Evolutionary conservation across 1,139 yeast genomes (phyloP).

Genomic region (Lodderomyces metapsilosis): DNA sequence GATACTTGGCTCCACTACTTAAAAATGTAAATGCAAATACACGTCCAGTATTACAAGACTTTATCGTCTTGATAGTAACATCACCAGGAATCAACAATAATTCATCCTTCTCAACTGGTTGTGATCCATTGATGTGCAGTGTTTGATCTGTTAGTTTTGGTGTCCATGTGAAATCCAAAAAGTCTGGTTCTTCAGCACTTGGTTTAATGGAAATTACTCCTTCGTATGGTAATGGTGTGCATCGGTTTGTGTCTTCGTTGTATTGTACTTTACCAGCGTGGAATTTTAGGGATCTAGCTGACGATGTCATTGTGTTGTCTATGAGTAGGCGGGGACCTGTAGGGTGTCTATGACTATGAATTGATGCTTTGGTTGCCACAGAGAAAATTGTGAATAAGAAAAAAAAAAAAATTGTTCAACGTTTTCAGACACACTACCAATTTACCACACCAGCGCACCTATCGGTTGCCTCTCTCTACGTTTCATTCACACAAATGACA

Average conservation of each 20-base stretch:
- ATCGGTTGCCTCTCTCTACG: too few species aligned
- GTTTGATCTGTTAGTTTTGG: slow-evolving; percentile 35
- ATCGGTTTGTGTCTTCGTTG: slow-evolving; percentile 65
- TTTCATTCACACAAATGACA: slow-evolving; percentile 23
- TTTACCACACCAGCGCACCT: too few species aligned
- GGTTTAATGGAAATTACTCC: slow-evolving; percentile 71
- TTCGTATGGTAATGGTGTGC: slow-evolving; percentile 74
- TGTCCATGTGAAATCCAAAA: slow-evolving; percentile 44
- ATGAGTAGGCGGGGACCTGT: neutral
- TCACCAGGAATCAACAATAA: slow-evolving; percentile 90
- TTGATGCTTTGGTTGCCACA: neutral
- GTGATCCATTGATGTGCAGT: slow-evolving; percentile 18
- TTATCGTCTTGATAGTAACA: slow-evolving; percentile 75
- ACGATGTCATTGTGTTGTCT: slow-evolving; percentile 8
- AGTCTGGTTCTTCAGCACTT: slow-evolving; percentile 53
- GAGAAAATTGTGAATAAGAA: too few species aligned
- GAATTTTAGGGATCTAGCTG: slow-evolving; percentile 42
- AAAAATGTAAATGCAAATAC: slow-evolving; percentile 79
- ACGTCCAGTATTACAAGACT: slow-evolving; percentile 78
- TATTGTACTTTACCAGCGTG: slow-evolving; percentile 85
- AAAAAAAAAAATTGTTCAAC: too few species aligned
- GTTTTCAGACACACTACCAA: too few species aligned
- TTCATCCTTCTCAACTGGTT: slow-evolving; percentile 54
- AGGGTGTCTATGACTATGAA: neutral
- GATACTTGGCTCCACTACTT: slow-evolving; percentile 78